Conservation (phyloP, 441 rosid genomes). For the Bruguiera hainesii region DNA sequence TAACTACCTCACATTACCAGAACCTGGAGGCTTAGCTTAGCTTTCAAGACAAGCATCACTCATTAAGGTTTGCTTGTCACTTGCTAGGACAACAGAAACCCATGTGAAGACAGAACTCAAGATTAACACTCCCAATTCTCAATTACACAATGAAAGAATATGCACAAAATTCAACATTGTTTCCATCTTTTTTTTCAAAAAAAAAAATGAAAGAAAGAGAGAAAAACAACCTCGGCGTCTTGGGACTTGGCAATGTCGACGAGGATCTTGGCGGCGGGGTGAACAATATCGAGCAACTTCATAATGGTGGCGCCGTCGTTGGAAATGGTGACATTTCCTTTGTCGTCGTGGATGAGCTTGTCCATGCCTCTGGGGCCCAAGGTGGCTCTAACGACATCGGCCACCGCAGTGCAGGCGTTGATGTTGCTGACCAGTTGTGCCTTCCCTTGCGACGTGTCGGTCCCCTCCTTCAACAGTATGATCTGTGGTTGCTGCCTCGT, state of each 20-base stretch:
- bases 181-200: too few species aligned
- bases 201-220: not conserved
- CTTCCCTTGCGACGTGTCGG: constrained; percentile 94
- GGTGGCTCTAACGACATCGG: constrained; percentile 85
- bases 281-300: constrained; percentile 94
- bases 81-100: too few species aligned
- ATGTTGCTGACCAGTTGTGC: constrained; percentile 93
- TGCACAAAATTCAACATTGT: too few species aligned
- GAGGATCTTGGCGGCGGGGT: constrained; percentile 98
- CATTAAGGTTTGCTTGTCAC: too few species aligned
- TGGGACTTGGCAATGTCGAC: constrained; percentile 99
- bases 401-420: constrained; percentile 88
- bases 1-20: too few species aligned
- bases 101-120: too few species aligned
- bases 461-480: constrained; percentile 95
- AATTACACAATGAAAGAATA: too few species aligned
- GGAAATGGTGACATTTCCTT: constrained; percentile 88
- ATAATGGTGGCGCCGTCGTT: constrained; percentile 98
- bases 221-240: constrained; percentile 72
- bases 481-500: constrained; percentile 94
- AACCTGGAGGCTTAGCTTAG: too few species aligned
- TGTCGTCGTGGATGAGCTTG: constrained; percentile 94
- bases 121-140: too few species aligned
- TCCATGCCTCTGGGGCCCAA: constrained; percentile 99
- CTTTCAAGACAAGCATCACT: too few species aligned